Base-by-base conservation (phyloP, 768 basidiomycete genomes). In the Termitomyces sp. region DNA sequence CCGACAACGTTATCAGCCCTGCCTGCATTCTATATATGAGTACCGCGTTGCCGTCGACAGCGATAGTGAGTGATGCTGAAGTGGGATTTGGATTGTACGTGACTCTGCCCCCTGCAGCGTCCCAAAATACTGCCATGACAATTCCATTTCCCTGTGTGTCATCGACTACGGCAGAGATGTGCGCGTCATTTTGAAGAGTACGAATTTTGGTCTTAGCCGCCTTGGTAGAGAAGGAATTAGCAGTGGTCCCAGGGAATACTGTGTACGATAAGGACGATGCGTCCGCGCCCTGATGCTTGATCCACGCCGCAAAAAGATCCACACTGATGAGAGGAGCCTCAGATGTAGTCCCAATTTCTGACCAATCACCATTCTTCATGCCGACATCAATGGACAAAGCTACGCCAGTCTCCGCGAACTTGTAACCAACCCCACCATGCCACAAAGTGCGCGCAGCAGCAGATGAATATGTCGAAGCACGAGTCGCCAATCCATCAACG, bases 381-480 rank as follows among this genome's bases (percentile, higher is more conserved):
- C 60, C 64, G 71, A 64, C 80, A 75, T 30, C 79, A 68, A 41
- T 76, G 73, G 22, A 78, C 59, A 66, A 57, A 13, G 30, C 72
- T 65, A 60, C 78, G 76, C 82, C 83, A 56, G 20, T 35, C 10
- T 20, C 28, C 18, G 32, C 45, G 44, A 38, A 65, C 26, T 54
- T 63, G 65, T 89, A 90, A 0, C 88, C 88, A 18, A 87, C 79
- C 50, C 76, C 73, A 26, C 76, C 84, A 62, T 90, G 87, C 83
- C 84, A 88, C 32, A 90, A 70, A 2, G 82, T 74, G 6, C 65
- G 65, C 2, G 71, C 69, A 24, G 63, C 60, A 11, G 52, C 26
- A 20, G 52, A 54, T 36, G 52, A 32, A 26, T 45, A 57, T 35
- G 32, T 50, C 18, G 49, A 20, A 6, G 38, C 50, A 24, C 22